Conservation (phyloP, 2,329 filamentous ascomycete species). For the Aspergillus sp. region DNA sequence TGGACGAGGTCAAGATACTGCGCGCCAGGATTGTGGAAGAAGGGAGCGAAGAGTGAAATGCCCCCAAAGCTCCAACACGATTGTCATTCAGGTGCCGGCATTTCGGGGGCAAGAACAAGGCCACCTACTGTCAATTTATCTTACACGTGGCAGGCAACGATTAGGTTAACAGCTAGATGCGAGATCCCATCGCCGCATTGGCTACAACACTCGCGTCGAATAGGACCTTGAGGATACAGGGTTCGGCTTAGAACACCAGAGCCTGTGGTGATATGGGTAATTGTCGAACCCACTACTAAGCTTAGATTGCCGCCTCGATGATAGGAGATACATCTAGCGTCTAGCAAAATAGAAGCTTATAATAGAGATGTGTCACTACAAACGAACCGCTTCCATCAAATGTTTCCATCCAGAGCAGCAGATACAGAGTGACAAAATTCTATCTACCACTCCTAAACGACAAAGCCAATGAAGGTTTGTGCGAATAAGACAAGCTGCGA, state of each 20-base stretch:
- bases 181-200: neutral
- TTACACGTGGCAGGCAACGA: neutral
- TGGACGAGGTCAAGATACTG: conserved; percentile 78
- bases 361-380: conserved; percentile 65
- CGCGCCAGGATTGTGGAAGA: conserved; percentile 69
- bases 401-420: conserved; percentile 73
- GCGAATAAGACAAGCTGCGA: conserved; percentile 32
- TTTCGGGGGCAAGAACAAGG: neutral
- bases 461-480: conserved; percentile 41
- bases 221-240: neutral
- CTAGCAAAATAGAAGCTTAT: conserved; percentile 10
- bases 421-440: conserved; percentile 71
- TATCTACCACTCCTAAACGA: conserved; percentile 61
- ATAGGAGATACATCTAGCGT: neutral
- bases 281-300: neutral
- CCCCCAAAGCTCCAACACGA: neutral
- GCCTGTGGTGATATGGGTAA: neutral
- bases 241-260: neutral
- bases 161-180: neutral
- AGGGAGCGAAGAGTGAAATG: conserved; percentile 46
- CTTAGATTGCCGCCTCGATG: neutral
- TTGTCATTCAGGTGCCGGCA: neutral
- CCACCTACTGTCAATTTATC: neutral
- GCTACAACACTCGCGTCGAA: neutral
- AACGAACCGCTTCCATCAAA: conserved; percentile 81